Percentiles rank a stretch among this genome's conserved stretches.
These are phyloP conservation scores for Podospora comata DNA, from an alignment of 495 filamentous ascomycete genomes.

Conservation along the genomic window DNA sequence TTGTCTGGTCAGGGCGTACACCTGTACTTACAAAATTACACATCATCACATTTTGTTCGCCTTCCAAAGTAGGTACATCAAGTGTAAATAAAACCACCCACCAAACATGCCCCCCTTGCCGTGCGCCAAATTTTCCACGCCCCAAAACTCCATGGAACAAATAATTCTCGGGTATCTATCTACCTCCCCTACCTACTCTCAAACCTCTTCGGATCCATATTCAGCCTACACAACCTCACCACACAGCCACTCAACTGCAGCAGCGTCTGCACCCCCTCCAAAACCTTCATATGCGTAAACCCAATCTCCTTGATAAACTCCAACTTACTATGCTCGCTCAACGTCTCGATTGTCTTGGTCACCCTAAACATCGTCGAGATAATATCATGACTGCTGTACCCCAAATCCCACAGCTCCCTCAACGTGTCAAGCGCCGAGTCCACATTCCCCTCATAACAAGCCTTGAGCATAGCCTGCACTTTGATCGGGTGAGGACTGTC, in stretches of 20 bases:
- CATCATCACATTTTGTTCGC: not conserved
- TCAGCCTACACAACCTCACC: slow-evolving; percentile 83
- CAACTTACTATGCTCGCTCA: slow-evolving; percentile 90
- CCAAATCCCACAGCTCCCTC: slow-evolving; percentile 89
- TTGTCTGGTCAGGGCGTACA: no score
- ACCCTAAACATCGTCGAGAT: slow-evolving; percentile 99
- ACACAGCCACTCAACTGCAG: slow-evolving; percentile 91
- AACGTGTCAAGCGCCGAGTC: slow-evolving; percentile 82
- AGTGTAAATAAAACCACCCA: not conserved
- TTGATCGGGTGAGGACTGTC: slow-evolving; percentile 97
- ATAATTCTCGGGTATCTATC: not conserved
- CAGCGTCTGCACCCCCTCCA: slow-evolving; percentile 93
- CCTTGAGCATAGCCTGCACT: slow-evolving; percentile 97
- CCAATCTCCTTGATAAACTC: slow-evolving; percentile 98
- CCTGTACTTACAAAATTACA: no score
- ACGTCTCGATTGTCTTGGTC: slow-evolving; percentile 84
- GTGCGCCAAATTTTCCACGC: no score
- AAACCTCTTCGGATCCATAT: slow-evolving; percentile 92
- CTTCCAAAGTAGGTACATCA: not conserved
- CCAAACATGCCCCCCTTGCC: not conserved
- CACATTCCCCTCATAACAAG: slow-evolving; percentile 86
- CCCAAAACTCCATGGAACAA: not conserved
- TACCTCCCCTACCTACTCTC: slow-evolving; percentile 35
- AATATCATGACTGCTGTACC: slow-evolving; percentile 95
- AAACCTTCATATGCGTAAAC: slow-evolving; percentile 98